These are phyloP conservation scores for Tephrocybe sp. DNA, from an alignment of 768 basidiomycete genomes.

Conservation along the genomic window DNA sequence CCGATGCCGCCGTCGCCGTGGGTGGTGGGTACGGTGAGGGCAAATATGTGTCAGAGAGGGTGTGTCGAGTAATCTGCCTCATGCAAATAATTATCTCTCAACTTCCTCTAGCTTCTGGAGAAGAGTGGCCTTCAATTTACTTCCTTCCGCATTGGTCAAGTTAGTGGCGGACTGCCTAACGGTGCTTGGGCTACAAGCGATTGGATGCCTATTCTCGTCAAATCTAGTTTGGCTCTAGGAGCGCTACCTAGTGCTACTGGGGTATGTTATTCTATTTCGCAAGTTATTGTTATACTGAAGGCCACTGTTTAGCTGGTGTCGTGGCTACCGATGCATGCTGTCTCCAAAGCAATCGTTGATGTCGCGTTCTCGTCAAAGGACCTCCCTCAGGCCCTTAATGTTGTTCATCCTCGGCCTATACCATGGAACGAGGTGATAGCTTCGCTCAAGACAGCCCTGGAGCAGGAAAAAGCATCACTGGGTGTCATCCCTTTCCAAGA, in stretches of 20 bases:
- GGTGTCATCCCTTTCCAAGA: conserved; percentile 11
- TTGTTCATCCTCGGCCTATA: conserved; percentile 36
- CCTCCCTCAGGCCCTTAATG: conserved; percentile 27
- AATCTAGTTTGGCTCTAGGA: conserved; percentile 28
- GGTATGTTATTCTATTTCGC: conserved; percentile 23
- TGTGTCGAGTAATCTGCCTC: conserved; percentile 12
- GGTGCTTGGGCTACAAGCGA: conserved; percentile 44
- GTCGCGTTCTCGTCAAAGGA: conserved; percentile 19
- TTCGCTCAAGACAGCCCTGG: neutral
- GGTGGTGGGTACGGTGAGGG: conserved; percentile 44
- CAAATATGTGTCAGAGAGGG: conserved; percentile 42
- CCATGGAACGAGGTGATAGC: conserved; percentile 30
- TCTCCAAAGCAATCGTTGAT: conserved; percentile 25
- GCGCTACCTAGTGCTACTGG: conserved; percentile 25
- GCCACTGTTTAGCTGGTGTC: conserved; percentile 27
- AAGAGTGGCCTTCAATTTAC: conserved; percentile 33
- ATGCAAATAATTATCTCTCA: neutral
- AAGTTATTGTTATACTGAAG: neutral
- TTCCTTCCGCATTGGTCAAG: conserved; percentile 44
- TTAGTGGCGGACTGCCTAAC: conserved; percentile 33
- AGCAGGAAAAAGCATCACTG: neutral
- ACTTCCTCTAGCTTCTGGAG: conserved; percentile 28
- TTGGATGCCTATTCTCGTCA: conserved; percentile 44
- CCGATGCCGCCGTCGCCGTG: conserved; percentile 28
- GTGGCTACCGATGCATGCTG: conserved; percentile 39